Evolutionary conservation across 1,284 basidiomycete species (phyloP), one percentile per base, ranked within the genome.

Genomic region (Phenoliferia sp.): DNA sequence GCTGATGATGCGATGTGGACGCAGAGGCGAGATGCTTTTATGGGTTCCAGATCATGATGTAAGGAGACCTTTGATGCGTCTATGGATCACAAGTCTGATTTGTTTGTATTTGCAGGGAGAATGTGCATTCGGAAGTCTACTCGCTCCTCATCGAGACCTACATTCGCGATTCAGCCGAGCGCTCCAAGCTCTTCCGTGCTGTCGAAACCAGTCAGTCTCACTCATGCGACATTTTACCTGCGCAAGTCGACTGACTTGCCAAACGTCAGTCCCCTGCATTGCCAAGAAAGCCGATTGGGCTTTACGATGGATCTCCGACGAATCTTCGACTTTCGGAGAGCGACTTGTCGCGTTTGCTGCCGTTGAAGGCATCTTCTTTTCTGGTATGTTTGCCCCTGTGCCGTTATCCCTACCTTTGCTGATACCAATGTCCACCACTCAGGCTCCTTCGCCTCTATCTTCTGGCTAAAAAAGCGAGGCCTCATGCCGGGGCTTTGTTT

Each of bases 71-170:
- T 36, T 12, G 9, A 5, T 29, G 36, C 3, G 17, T 59, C 16
- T n/a, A 6, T 10, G 10, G 22, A 28, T 22, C 44, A 16, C 44
- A 17, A 26, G 16, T 19, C 39, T 36, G 33, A 54, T 6, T 6
- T 19, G 3, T 19, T 0, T 6, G 0, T 28, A 58, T 15, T 7
- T 28, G 39, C n/a, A 77, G 75, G 72, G 84, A 85, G 76, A 84
- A 84, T 76, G 82, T 85, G 28, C 84, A 85, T 74, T 83, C 83
- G 32, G 84, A 85, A 76, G 84, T 83, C 48, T 85, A 85, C 77
- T 83, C 82, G 61, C 80, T 85, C 29, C 78, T 85, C 66, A 85
- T 85, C 71, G 84, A 85, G 76, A 84, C 83, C 10, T 85, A 85
- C 76, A 82, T 85, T 55, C 80, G 83, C 69, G 84, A 84, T 67